These are phyloP conservation scores for Bruguiera hainesii DNA, from an alignment of 441 rosid species.

Conservation along the genomic window DNA sequence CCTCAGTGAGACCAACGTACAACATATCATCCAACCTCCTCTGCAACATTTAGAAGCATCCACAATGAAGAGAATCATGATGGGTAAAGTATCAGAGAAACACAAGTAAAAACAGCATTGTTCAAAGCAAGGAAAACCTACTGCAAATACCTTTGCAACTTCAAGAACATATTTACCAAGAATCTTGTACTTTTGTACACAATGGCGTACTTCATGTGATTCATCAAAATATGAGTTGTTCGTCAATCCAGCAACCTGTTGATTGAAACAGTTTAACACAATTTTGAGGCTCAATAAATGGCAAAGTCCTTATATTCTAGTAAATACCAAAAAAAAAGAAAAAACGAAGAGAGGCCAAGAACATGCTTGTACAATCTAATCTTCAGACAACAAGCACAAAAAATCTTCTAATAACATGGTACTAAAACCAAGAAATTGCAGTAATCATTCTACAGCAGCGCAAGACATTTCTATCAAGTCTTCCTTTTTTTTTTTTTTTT, in stretches of 20 bases:
- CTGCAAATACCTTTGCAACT: conserved; percentile 79
- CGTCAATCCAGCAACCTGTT: conserved; percentile 93
- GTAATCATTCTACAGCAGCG: too few species aligned
- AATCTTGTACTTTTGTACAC: conserved; percentile 63
- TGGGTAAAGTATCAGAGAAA: conserved; percentile 24
- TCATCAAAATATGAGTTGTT: conserved; percentile 75
- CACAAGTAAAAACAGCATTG: conserved; percentile 14
- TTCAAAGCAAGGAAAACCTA: conserved; percentile 16
- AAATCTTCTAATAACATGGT: too few species aligned
- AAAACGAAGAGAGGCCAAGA: too few species aligned
- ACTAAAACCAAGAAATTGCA: too few species aligned
- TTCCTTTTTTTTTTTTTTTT: too few species aligned
- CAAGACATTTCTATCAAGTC: too few species aligned
- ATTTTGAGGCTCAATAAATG: too few species aligned
- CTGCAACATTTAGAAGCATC: conserved; percentile 66
- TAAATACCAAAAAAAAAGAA: too few species aligned
- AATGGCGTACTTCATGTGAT: conserved; percentile 82
- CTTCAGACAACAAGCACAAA: too few species aligned
- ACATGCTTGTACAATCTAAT: too few species aligned
- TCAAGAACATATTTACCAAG: conserved; percentile 77
- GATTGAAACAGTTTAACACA: conserved; percentile 14
- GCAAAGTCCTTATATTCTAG: too few species aligned
- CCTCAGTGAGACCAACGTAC: conserved; percentile 96
- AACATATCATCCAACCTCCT: conserved; percentile 90
- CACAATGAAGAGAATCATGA: conserved; percentile 41